phyloP scores from a whole-genome alignment of 352 stramenopile species.

The Phytophthora citricola region DNA sequence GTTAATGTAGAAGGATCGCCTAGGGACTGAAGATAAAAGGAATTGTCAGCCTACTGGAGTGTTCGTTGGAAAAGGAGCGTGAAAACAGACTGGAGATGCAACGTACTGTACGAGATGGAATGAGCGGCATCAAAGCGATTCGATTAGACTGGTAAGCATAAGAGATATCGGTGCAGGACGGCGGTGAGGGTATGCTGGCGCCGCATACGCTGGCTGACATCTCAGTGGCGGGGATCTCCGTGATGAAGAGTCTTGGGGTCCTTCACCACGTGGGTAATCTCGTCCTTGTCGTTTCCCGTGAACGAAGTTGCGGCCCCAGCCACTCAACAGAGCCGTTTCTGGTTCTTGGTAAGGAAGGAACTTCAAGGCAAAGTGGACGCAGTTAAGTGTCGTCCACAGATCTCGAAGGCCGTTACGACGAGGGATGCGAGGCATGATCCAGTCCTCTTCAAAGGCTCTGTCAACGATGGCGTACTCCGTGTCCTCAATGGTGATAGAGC shows the following conservation, averaged over 20 bases:
- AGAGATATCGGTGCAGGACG: no score
- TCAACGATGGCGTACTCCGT: slow-evolving; percentile 99
- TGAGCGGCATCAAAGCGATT: no score
- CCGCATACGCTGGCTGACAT: no score
- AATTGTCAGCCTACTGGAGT: no score
- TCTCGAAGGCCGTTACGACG: slow-evolving; percentile 94
- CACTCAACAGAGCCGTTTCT: slow-evolving; percentile 97
- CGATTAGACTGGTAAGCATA: no score
- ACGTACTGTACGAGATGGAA: no score
- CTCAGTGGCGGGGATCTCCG: slow-evolving; percentile 86
- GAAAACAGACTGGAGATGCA: no score
- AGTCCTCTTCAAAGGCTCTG: slow-evolving; percentile 94
- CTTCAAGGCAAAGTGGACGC: slow-evolving; percentile 97
- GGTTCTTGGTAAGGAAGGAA: slow-evolving; percentile 96
- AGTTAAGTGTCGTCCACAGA: slow-evolving; percentile 90
- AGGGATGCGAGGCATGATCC: slow-evolving; percentile 94
- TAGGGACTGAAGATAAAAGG: no score
- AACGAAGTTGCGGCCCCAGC: slow-evolving; percentile 94
- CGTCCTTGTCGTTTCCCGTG: slow-evolving; percentile 73
- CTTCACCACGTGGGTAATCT: slow-evolving; percentile 83
- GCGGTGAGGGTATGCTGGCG: no score
- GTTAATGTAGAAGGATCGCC: no score
- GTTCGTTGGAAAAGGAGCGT: no score
- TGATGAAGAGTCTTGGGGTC: slow-evolving; percentile 73
- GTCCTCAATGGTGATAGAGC: slow-evolving; percentile 98